Percentiles rank a stretch among this genome's conserved stretches.
Evolutionary conservation across 2,329 filamentous ascomycete species (phyloP).

Genomic region (Pyricularia sp.): DNA sequence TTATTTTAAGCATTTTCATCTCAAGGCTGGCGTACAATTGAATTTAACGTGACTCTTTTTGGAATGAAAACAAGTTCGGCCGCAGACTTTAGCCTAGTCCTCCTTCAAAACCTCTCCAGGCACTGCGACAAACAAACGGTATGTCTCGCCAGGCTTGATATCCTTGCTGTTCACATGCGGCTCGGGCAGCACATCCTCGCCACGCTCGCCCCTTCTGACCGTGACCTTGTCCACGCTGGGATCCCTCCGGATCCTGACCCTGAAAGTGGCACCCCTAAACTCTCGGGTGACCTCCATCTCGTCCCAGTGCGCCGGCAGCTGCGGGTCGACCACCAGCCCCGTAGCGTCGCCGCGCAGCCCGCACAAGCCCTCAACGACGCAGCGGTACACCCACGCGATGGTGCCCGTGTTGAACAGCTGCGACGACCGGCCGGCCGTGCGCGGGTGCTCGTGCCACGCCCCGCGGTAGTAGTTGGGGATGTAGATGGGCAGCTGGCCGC

Average conservation of each 20-base stretch:
- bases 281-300: constrained; percentile 33
- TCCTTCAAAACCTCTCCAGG: constrained; percentile 4
- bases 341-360: constrained; percentile 39
- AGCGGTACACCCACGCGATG: constrained; percentile 46
- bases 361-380: constrained; percentile 45
- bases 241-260: constrained; percentile 30
- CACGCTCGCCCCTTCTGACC: constrained; percentile 27
- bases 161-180: constrained; percentile 24
- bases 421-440: constrained; percentile 45
- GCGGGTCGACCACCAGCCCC: constrained; percentile 31
- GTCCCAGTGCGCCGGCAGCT: constrained; percentile 40
- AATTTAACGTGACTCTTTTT: background rate
- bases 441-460: constrained; percentile 34
- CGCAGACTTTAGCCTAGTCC: background rate
- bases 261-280: constrained; percentile 42
- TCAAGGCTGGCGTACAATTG: background rate
- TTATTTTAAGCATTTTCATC: background rate
- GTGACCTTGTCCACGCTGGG: constrained; percentile 28
- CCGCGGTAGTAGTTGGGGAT: constrained; percentile 52
- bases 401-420: constrained; percentile 51
- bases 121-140: constrained; percentile 29
- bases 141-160: constrained; percentile 32
- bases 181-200: constrained; percentile 26
- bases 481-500: constrained; percentile 47
- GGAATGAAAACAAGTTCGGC: background rate